phyloP scores from a whole-genome alignment of 768 basidiomycete species.

The Phaeolepiota aurea region DNA sequence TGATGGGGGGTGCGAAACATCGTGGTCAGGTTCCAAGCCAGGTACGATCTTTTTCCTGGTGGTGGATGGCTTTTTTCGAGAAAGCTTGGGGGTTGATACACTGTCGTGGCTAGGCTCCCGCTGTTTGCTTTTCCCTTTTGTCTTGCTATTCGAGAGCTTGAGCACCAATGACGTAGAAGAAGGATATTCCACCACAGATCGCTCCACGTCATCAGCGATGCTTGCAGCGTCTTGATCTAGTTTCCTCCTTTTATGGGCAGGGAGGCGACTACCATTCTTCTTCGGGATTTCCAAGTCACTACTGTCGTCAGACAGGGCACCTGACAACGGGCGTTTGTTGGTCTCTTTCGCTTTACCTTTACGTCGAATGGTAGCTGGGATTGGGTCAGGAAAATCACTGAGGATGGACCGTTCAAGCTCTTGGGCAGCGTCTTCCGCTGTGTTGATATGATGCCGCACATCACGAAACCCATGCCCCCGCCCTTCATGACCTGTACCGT shows the following conservation, averaged over 20 bases:
- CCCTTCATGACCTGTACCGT: slow-evolving; percentile 18
- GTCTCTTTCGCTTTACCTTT: slow-evolving; percentile 38
- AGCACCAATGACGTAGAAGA: slow-evolving; percentile 12
- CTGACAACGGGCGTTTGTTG: slow-evolving; percentile 42
- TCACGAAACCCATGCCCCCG: background rate
- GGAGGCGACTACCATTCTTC: slow-evolving; percentile 29
- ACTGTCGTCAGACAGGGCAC: slow-evolving; percentile 45
- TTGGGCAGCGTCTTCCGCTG: slow-evolving; percentile 47
- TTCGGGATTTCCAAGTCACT: slow-evolving; percentile 46
- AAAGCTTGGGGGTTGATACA: slow-evolving; percentile 40
- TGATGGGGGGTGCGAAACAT: slow-evolving; percentile 45
- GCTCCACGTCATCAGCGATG: slow-evolving; percentile 42
- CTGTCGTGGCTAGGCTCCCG: slow-evolving; percentile 58
- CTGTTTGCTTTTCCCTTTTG: slow-evolving; percentile 41
- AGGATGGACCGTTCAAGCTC: slow-evolving; percentile 51
- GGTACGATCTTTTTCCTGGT: slow-evolving; percentile 50
- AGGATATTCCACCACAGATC: slow-evolving; percentile 29
- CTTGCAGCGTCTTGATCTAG: slow-evolving; percentile 32
- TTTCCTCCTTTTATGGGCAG: slow-evolving; percentile 54
- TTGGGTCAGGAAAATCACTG: slow-evolving; percentile 20
- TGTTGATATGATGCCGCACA: slow-evolving; percentile 18
- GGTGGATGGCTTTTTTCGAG: slow-evolving; percentile 44
- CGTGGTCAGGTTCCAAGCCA: slow-evolving; percentile 41
- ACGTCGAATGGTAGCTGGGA: slow-evolving; percentile 15
- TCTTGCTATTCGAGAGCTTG: slow-evolving; percentile 33